A percentile compares a stretch with the other conserved stretches of the same genome.
Evolutionary conservation across 2,329 filamentous ascomycete species (phyloP).

Genomic region (Amauroascus verrucosus): DNA sequence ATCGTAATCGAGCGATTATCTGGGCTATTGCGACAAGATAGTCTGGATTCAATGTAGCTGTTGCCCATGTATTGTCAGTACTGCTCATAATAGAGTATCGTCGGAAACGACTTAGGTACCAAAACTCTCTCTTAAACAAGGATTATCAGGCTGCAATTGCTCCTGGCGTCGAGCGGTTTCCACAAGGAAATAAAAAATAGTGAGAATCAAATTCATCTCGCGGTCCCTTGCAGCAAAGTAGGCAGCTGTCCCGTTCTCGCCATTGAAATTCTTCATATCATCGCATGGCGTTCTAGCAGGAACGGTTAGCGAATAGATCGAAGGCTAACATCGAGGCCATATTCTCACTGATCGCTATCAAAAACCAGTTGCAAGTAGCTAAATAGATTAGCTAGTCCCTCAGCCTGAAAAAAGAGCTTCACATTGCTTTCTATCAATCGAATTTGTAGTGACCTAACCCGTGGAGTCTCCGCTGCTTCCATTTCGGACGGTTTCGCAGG

Average conservation of each 20-base stretch:
- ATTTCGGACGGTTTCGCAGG: constrained; percentile 27
- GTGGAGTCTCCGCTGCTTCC: constrained; percentile 33
- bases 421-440: constrained; percentile 39
- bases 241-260: constrained; percentile 26
- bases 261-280: constrained; percentile 19
- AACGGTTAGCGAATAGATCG: neutral
- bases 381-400: constrained; percentile 29
- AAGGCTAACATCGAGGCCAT: neutral
- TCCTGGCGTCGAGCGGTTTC: constrained; percentile 34
- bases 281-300: neutral
- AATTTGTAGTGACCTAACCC: constrained; percentile 41
- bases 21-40: constrained; percentile 64
- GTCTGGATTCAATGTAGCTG: constrained; percentile 53
- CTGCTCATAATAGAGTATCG: constrained; percentile 4
- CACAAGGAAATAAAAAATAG: constrained; percentile 34
- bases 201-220: constrained; percentile 36
- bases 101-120: constrained; percentile 14
- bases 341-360: constrained; percentile 27
- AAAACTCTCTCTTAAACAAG: constrained; percentile 13
- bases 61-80: constrained; percentile 22
- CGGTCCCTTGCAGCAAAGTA: constrained; percentile 31
- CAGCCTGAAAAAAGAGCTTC: constrained; percentile 29
- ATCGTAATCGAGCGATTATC: constrained; percentile 57
- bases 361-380: constrained; percentile 31
- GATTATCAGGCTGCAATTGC: constrained; percentile 8